Base-by-base conservation (phyloP, 148 eudicot genomes). In the Diospyros lotus region DNA sequence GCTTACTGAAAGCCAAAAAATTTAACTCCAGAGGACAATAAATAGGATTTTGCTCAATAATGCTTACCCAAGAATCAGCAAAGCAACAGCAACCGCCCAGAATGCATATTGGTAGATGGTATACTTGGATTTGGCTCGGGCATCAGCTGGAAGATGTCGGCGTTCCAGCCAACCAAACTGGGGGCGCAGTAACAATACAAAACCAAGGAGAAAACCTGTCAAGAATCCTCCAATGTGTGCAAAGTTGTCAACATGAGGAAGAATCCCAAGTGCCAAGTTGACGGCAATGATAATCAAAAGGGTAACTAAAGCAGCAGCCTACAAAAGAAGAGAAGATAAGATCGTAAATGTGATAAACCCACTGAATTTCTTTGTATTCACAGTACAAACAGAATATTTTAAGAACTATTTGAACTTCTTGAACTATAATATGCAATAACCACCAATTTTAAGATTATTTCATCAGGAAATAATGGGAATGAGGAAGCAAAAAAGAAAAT, bases 141-240 rank as follows among this genome's bases (percentile, higher is more conserved):
- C 80, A 74, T 76, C 79, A 64, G 84, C 83, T 7, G 96, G 96
- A 44, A 84, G 86, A 81, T 91, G 82, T 64, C 76, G 86, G 69
- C 90, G 82, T 73, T 88, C 96, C 10, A 71, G 39, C 96, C 96
- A 93, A 74, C 90, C 91, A 76, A 85, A 89, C 56, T 87, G 92
- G 72, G 98, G 96, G 50, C 98, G 96, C 7, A 89, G 44, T 53
- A 93, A 84, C 43, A 91, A 52, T 18, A 91, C 68, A 73, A 91
- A 93, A 39, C 98, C 98, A 67, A 91, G 87, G 28, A 93, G 89
- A 60, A 93, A 88, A 71, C 98, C 98, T 13, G 88, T 61, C 42
- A 88, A 4, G 72, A 93, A 91, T 46, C 98, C 98, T 79, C 98
- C 98, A 56, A 93, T 83, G 75, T 91, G 98, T 46, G 97, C 98